A percentile compares a stretch with the other conserved stretches of the same genome.
Evolutionary conservation across 75 land plant genomes (phyloP).

Genomic region (Selaginella tamariscina): DNA sequence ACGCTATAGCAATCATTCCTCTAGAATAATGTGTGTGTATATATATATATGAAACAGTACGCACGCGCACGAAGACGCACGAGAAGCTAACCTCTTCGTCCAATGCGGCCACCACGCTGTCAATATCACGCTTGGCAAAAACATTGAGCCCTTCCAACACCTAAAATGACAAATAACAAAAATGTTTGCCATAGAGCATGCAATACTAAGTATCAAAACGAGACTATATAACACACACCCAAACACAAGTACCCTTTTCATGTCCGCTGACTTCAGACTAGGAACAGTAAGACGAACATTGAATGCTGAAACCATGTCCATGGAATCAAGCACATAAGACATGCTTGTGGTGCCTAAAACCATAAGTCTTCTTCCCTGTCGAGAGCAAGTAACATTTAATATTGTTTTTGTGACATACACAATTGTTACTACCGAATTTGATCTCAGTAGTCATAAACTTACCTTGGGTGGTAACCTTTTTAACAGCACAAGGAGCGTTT

Average conservation of each 20-base stretch:
- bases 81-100: constrained; percentile 67
- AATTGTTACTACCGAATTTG: no score
- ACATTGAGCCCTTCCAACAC: constrained; percentile 49
- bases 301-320: constrained; percentile 64
- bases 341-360: constrained; percentile 81
- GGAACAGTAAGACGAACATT: constrained; percentile 63
- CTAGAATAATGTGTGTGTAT: no score
- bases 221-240: no score
- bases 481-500: constrained; percentile 66
- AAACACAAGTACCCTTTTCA: constrained; percentile 71
- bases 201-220: no score
- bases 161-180: constrained; percentile 25
- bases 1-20: no score
- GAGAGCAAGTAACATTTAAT: not conserved
- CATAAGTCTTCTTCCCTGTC: constrained; percentile 69
- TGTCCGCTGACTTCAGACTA: constrained; percentile 41
- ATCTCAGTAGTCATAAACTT: no score
- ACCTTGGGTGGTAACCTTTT: constrained; percentile 90
- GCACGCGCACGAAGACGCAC: no score
- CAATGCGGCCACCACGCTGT: constrained; percentile 51
- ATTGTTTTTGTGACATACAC: not conserved
- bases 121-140: constrained; percentile 54
- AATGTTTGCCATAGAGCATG: no score
- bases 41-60: no score
- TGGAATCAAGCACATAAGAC: constrained; percentile 44